phyloP scores from a whole-genome alignment of 164 flowering plant genomes.

The Warburgia ugandensis region DNA sequence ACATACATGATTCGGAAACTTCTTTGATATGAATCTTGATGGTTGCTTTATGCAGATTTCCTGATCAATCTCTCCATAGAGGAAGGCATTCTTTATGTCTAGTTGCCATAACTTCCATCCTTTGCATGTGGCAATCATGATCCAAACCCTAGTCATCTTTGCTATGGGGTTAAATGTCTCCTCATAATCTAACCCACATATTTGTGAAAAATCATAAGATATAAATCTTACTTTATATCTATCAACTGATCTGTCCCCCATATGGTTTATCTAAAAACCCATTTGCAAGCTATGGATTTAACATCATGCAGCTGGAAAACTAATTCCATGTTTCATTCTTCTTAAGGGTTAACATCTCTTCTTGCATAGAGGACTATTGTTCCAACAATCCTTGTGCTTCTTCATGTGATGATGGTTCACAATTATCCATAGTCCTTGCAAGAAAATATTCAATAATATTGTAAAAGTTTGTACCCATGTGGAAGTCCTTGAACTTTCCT shows the following conservation, averaged over 20 bases:
- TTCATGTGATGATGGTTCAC: not conserved
- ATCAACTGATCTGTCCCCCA: not conserved
- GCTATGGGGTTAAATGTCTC: not conserved
- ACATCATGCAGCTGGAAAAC: slow-evolving; percentile 2
- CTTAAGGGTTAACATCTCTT: not conserved
- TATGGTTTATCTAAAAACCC: slow-evolving; percentile 1
- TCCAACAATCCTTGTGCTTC: not conserved
- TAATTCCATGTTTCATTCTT: slow-evolving; percentile 5
- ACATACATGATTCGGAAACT: not conserved
- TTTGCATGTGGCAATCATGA: not conserved
- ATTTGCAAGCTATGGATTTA: not conserved
- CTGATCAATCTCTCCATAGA: not conserved
- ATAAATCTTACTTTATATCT: not conserved
- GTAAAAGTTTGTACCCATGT: no score
- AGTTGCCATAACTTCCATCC: not conserved
- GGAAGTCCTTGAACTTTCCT: no score
- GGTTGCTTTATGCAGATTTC: not conserved
- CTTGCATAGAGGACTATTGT: not conserved
- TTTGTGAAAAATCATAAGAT: not conserved
- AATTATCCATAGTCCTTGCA: not conserved
- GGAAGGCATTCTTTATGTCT: not conserved
- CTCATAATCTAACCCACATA: not conserved
- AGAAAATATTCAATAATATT: no score
- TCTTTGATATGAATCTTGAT: not conserved
- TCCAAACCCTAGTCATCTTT: not conserved